These are phyloP conservation scores for Moesziomyces aphidis DNA, from an alignment of 1,284 basidiomycete species.

Conservation along the genomic window DNA sequence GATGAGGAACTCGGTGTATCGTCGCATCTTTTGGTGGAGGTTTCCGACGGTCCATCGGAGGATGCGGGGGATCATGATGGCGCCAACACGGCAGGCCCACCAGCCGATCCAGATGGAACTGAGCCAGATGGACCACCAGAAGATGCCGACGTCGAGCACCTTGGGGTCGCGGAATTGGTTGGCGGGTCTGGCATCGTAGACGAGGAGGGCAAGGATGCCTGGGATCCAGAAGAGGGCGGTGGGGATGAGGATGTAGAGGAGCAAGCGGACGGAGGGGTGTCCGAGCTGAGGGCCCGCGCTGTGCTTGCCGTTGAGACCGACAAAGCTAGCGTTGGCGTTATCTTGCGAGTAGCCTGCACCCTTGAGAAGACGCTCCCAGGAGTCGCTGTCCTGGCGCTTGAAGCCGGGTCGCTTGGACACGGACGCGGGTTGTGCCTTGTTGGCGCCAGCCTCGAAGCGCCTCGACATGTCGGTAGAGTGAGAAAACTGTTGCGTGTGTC, in stretches of 20 bases:
- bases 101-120: slow-evolving; percentile 83
- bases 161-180: slow-evolving; percentile 69
- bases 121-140: slow-evolving; percentile 91
- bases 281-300: slow-evolving; percentile 8
- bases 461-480: slow-evolving; percentile 28
- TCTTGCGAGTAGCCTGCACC: slow-evolving; percentile 45
- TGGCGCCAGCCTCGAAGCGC: slow-evolving; percentile 10
- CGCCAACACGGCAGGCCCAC: slow-evolving; percentile 80
- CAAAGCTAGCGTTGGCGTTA: slow-evolving; percentile 40
- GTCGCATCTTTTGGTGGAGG: slow-evolving; percentile 71
- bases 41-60: slow-evolving; percentile 29
- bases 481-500: slow-evolving; percentile 16
- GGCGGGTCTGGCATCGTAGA: slow-evolving; percentile 71
- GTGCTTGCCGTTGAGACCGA: slow-evolving; percentile 41
- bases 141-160: slow-evolving; percentile 73
- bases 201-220: slow-evolving; percentile 78
- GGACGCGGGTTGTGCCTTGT: slow-evolving; percentile 14
- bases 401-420: slow-evolving; percentile 21
- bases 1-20: slow-evolving; percentile 75
- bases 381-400: slow-evolving; percentile 47
- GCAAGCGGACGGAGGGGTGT: slow-evolving; percentile 32
- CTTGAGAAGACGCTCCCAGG: slow-evolving; percentile 48
- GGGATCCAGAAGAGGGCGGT: slow-evolving; percentile 68
- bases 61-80: slow-evolving; percentile 70
- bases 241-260: slow-evolving; percentile 45